A percentile compares a stretch with the other conserved stretches of the same genome.
Conservation (phyloP, 2,329 filamentous ascomycete genomes). For the Tolypocladium amazonense region DNA sequence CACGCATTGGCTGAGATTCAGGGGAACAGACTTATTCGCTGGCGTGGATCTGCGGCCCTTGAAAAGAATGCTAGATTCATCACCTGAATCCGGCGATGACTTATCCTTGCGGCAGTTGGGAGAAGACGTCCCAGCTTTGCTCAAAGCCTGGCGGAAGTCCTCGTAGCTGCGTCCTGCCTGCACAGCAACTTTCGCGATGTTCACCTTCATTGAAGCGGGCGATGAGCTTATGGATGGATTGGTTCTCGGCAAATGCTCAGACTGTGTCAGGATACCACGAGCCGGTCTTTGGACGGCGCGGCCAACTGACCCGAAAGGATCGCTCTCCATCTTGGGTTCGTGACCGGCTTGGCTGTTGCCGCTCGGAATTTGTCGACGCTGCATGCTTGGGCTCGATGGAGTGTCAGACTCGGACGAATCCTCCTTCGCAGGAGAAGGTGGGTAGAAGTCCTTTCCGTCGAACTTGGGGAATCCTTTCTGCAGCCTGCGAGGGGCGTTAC, state of each 20-base stretch:
- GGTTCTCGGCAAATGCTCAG: conserved; percentile 17
- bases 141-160: conserved; percentile 15
- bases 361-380: neutral
- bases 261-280: conserved; percentile 20
- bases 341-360: conserved; percentile 1
- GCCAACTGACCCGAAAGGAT: conserved; percentile 12
- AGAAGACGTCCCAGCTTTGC: conserved; percentile 1
- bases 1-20: neutral
- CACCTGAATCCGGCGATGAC: conserved; percentile 17
- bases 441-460: conserved; percentile 55
- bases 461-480: conserved; percentile 49
- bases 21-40: conserved; percentile 17
- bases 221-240: conserved; percentile 11
- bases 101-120: conserved; percentile 10
- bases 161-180: conserved; percentile 14
- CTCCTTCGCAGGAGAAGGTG: conserved; percentile 33
- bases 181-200: conserved; percentile 11
- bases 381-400: neutral
- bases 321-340: conserved; percentile 4
- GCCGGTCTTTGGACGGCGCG: conserved; percentile 7
- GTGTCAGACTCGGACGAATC: neutral
- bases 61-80: conserved; percentile 26
- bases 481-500: conserved; percentile 38
- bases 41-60: conserved; percentile 21
- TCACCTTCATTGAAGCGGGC: conserved; percentile 11